A percentile compares a stretch with the other conserved stretches of the same genome.
Conservation (phyloP, 129 eudicot genomes). For the Lactuca saligna region DNA sequence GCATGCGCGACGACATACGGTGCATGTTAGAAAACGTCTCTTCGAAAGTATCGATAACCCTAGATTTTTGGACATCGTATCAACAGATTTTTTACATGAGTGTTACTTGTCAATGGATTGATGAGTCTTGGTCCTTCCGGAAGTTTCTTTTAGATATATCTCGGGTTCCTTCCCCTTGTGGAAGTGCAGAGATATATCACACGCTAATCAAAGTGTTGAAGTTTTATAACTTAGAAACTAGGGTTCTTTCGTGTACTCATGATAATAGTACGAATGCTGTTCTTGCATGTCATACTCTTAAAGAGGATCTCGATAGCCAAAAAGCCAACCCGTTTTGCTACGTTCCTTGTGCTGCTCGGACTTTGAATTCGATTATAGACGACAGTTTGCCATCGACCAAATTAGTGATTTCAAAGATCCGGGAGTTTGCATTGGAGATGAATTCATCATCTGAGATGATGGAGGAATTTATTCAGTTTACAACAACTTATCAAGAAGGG, state of each 20-base stretch:
- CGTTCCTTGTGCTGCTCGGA: constrained; percentile 83
- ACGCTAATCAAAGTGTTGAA: constrained; percentile 58
- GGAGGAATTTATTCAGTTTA: constrained; percentile 65
- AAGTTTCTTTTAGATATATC: constrained; percentile 78
- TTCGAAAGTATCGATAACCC: constrained; percentile 80
- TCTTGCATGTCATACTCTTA: constrained; percentile 75
- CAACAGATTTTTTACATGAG: constrained; percentile 81
- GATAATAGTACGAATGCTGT: constrained; percentile 68
- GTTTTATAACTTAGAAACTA: constrained; percentile 60
- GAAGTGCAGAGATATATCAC: constrained; percentile 59
- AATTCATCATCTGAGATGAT: constrained; percentile 66
- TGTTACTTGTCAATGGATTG: constrained; percentile 88
- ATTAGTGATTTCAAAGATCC: constrained; percentile 58
- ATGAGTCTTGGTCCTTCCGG: constrained; percentile 79
- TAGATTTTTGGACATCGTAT: constrained; percentile 90
- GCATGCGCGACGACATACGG: constrained; percentile 76
- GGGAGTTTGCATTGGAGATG: constrained; percentile 84
- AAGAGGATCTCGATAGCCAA: constrained; percentile 84
- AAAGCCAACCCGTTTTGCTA: constrained; percentile 70
- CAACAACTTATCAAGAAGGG: constrained; percentile 74
- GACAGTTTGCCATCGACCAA: constrained; percentile 76
- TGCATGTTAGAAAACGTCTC: constrained; percentile 57
- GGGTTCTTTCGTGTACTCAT: constrained; percentile 82
- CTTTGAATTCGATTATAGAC: constrained; percentile 61
- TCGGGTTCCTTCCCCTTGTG: constrained; percentile 84